Evolutionary conservation across 2,329 filamentous ascomycete species (phyloP).

Genomic region (Colletotrichum phormii): DNA sequence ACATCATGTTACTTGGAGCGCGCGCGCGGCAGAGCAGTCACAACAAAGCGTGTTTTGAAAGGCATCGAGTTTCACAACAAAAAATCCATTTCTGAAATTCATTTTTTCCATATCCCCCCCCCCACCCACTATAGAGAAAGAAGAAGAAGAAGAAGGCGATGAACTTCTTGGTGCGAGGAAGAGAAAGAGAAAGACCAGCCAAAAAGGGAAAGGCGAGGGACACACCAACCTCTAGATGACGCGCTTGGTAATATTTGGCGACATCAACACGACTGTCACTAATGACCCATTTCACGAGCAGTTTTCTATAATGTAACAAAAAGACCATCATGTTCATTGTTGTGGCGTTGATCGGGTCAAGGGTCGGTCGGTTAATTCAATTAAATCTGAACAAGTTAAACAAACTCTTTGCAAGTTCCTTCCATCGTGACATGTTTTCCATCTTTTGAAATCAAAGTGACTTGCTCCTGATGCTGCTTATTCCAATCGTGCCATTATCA

Average conservation of each 20-base stretch:
- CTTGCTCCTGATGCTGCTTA: rapidly evolving
- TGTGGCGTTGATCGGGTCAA: slow-evolving; percentile 14
- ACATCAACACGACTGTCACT: slow-evolving; percentile 13
- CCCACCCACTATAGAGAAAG: too few species aligned
- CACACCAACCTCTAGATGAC: slow-evolving; percentile 6
- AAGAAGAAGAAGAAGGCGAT: slow-evolving; percentile 7
- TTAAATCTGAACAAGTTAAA: slow-evolving; percentile 14
- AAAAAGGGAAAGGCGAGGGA: slow-evolving; percentile 16
- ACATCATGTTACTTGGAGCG: slow-evolving; percentile 1
- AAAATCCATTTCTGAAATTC: background rate
- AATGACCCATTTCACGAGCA: slow-evolving; percentile 19
- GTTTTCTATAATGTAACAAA: slow-evolving; percentile 21
- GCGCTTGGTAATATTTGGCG: slow-evolving; percentile 8
- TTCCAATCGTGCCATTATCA: background rate
- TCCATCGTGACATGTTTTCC: background rate
- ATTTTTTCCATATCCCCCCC: slow-evolving; percentile 15
- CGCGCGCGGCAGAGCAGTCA: slow-evolving; percentile 5
- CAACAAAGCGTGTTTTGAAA: slow-evolving; percentile 17
- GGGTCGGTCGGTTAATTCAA: slow-evolving; percentile 24
- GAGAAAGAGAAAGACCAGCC: slow-evolving; percentile 2
- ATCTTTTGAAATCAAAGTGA: background rate
- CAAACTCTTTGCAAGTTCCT: background rate
- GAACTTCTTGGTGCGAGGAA: background rate
- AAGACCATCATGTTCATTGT: slow-evolving; percentile 11
- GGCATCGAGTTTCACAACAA: slow-evolving; percentile 15